Percentiles rank a stretch among this genome's conserved stretches.
Conservation (phyloP, 176 grass and related monocot genomes). For the Aegilops tauschii region DNA sequence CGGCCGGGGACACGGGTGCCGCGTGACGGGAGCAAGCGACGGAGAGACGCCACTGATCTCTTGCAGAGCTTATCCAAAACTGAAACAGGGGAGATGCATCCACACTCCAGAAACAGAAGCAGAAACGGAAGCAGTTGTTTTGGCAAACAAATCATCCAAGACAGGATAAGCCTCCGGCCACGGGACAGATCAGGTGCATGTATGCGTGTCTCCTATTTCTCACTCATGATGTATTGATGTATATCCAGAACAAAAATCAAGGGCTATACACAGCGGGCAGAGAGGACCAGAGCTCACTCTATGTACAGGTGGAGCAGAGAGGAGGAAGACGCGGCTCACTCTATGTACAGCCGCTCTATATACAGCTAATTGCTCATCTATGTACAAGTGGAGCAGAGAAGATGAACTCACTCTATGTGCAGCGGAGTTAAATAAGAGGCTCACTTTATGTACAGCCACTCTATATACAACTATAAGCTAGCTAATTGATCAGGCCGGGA, state of each 20-base stretch:
- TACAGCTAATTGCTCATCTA: neutral
- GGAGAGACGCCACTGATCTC: neutral
- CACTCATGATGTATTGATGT: neutral
- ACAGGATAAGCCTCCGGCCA: neutral
- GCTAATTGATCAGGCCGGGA: neutral
- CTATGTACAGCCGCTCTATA: too few species aligned
- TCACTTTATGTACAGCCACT: neutral
- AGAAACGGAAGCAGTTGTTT: neutral
- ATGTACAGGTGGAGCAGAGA: too few species aligned
- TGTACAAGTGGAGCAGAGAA: neutral
- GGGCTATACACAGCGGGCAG: neutral
- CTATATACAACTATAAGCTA: too few species aligned
- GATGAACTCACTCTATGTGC: neutral
- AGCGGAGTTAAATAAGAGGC: neutral
- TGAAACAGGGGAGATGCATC: neutral
- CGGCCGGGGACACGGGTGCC: neutral
- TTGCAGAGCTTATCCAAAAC: conserved; percentile 7
- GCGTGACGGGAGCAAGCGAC: conserved; percentile 25
- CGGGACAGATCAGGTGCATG: neutral
- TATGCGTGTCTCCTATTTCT: neutral
- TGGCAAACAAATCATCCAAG: neutral
- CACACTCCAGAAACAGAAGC: neutral
- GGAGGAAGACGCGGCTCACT: too few species aligned
- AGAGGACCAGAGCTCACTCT: neutral
- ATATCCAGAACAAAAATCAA: neutral